These are phyloP conservation scores for Rutidosis leptorrhynchoides DNA, from an alignment of 129 eudicot genomes.

Conservation along the genomic window DNA sequence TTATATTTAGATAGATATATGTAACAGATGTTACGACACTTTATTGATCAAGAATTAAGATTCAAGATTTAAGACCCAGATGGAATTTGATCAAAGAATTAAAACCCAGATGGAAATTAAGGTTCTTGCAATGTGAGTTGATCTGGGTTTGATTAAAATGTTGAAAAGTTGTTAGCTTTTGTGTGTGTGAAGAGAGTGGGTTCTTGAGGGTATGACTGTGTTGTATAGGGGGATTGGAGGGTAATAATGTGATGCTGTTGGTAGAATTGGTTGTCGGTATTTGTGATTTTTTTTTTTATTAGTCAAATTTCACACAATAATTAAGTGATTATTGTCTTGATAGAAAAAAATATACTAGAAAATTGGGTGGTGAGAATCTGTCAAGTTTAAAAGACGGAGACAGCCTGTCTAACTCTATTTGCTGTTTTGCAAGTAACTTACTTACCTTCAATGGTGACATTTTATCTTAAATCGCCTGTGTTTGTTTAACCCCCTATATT, in stretches of 20 bases:
- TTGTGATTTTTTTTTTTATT: not conserved
- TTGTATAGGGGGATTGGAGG: not conserved
- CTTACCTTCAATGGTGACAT: constrained; percentile 13
- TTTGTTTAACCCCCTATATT: not conserved
- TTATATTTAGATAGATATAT: not conserved
- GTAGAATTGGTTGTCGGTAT: constrained; percentile 15
- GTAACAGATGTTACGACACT: not conserved
- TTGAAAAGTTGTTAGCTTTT: not conserved
- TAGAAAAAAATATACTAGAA: constrained; percentile 8
- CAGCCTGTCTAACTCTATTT: constrained; percentile 4
- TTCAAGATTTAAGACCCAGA: not conserved
- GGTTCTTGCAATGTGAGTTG: constrained; percentile 15
- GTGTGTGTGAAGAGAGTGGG: constrained; percentile 19
- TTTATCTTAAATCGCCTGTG: not conserved
- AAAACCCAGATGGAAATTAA: constrained; percentile 18
- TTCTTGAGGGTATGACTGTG: not conserved
- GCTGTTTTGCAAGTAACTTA: constrained; percentile 16
- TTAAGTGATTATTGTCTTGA: constrained; percentile 27
- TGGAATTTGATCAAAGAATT: constrained; percentile 5
- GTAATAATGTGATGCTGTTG: constrained; percentile 25
- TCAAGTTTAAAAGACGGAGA: constrained; percentile 26
- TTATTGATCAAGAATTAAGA: not conserved
- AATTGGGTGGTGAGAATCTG: constrained; percentile 42
- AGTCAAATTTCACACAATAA: not conserved
- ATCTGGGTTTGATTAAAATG: constrained; percentile 22